Conservation (phyloP, 495 filamentous ascomycete species). For the Astrothelium macrocarpum region DNA sequence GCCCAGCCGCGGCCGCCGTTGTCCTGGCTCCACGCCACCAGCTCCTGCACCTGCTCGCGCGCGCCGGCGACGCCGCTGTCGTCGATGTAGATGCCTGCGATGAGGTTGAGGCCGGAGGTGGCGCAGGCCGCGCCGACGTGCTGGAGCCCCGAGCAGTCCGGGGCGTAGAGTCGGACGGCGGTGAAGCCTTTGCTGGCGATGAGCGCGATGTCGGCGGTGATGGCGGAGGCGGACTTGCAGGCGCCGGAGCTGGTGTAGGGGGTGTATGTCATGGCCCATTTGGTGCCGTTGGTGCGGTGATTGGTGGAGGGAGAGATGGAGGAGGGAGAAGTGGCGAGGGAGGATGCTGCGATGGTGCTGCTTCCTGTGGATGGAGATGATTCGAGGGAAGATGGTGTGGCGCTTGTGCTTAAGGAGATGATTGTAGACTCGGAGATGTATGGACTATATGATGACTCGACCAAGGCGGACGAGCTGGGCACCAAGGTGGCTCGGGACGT, state of each 20-base stretch:
- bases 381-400: background rate
- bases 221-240: constrained; percentile 58
- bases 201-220: constrained; percentile 53
- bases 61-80: constrained; percentile 44
- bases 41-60: constrained; percentile 55
- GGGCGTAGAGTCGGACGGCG: constrained; percentile 79
- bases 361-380: background rate
- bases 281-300: constrained; percentile 36
- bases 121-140: constrained; percentile 58
- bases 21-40: constrained; percentile 56
- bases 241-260: constrained; percentile 53
- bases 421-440: background rate
- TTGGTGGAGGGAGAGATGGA: constrained; percentile 16
- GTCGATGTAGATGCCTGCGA: constrained; percentile 78
- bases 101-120: constrained; percentile 58
- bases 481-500: background rate
- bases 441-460: background rate
- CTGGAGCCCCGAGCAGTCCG: constrained; percentile 75
- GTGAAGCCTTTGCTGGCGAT: constrained; percentile 70
- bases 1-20: constrained; percentile 41
- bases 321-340: constrained; percentile 5
- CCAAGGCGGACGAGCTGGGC: background rate
- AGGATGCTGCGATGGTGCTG: background rate
- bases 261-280: constrained; percentile 89
- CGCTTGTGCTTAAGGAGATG: background rate